phyloP scores from a whole-genome alignment of 805 yeast species.

The Myxozyma udenii region DNA sequence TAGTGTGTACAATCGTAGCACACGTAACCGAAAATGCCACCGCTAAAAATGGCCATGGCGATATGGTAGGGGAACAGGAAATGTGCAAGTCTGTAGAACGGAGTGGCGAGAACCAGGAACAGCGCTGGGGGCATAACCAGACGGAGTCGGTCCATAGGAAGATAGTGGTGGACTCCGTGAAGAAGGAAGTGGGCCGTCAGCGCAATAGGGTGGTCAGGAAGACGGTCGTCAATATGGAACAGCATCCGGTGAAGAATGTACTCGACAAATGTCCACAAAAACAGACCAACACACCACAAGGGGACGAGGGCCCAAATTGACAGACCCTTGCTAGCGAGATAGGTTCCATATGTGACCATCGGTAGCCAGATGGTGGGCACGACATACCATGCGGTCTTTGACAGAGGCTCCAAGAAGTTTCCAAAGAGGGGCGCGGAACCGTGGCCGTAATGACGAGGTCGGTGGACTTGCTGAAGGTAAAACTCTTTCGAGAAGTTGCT shows the following conservation, averaged over 20 bases:
- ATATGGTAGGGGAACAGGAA: conserved; percentile 68
- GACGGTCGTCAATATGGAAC: conserved; percentile 83
- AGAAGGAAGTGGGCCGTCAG: conserved; percentile 82
- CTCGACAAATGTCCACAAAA: conserved; percentile 91
- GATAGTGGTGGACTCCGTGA: conserved; percentile 95
- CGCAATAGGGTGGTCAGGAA: conserved; percentile 75
- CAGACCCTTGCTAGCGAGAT: conserved; percentile 55
- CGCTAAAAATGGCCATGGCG: conserved; percentile 93
- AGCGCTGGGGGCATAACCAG: conserved; percentile 96
- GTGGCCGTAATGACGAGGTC: conserved; percentile 97
- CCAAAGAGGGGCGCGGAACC: conserved; percentile 97
- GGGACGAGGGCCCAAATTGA: conserved; percentile 47
- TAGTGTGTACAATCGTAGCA: conserved; percentile 93
- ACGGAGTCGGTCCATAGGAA: conserved; percentile 93
- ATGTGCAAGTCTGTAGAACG: conserved; percentile 79
- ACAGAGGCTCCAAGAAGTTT: conserved; percentile 85
- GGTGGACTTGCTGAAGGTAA: conserved; percentile 91
- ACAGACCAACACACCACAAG: conserved; percentile 75
- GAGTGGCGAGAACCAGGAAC: conserved; percentile 66
- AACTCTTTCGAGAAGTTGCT: conserved; percentile 80
- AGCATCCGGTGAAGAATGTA: conserved; percentile 83
- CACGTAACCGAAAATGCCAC: conserved; percentile 92
- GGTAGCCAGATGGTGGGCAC: conserved; percentile 89
- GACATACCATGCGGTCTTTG: conserved; percentile 92
- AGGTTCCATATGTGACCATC: conserved; percentile 60